Base-by-base conservation (phyloP, 2,329 filamentous ascomycete species). In the Stemphylium vesicarium region DNA sequence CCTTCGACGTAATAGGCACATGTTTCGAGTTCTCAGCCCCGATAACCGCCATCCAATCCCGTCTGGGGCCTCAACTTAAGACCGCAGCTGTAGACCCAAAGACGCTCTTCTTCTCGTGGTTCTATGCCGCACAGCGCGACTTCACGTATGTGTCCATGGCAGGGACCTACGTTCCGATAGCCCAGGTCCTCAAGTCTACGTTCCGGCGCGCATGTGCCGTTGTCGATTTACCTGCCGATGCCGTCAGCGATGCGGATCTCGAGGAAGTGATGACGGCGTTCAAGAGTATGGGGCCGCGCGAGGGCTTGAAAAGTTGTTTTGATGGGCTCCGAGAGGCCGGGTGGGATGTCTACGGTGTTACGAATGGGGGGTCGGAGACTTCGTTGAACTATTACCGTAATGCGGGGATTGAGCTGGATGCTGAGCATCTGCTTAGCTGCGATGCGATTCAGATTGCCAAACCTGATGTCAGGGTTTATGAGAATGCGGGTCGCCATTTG, bases 1-100 rank as follows among this genome's bases (percentile, higher is more conserved):
- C 59, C 26, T 69, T 69, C 48, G 65, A 69, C 31, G 63, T 69
- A 6, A 69, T 69, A 37, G 65, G 65, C 32, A 69, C 65, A 6
- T 69, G 65, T 15, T 67, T 67, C 52, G 54, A 55, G 16, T 69
- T 69, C 43, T 22, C 40, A 6, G 52, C 31, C 2, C 65, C 65
- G 37, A 67, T 69, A 16, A 5, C 24, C 32, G 46, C 57, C 37
- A 69, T 69, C 47, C 56, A 63, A 29, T 29, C 43, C 1, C 61
- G 56, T 2, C 58, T 68, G 9, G 57, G 60, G 33, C 31, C 42
- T 3, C 62, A 57, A 22, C 62, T 68, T 9, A 35, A 40, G 29
- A 52, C 61, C 29, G 50, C 50, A 3, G 41, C 52, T 13, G 36
- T 55, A 4, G 64, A 67, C 37, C 50, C 64, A 6, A 69, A 65